These are phyloP conservation scores for Mallotus nudiflorus DNA, from an alignment of 345 rosid species.

Conservation along the genomic window DNA sequence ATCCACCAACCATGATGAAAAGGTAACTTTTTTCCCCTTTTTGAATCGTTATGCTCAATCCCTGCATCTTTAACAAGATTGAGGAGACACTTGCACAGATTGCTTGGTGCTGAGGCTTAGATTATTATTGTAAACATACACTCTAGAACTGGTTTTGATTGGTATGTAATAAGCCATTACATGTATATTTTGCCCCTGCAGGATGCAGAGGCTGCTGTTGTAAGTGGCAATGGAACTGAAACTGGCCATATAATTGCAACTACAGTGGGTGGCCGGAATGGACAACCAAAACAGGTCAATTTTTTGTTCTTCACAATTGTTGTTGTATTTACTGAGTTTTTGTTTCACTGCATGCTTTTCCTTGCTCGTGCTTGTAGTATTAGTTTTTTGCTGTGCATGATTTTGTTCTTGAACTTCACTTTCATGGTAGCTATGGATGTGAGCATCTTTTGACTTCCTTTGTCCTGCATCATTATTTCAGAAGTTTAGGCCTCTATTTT, in stretches of 20 bases:
- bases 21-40: slow-evolving; percentile 37
- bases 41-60: not conserved
- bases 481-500: not conserved
- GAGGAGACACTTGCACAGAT: not conserved
- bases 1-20: slow-evolving; percentile 49
- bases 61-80: not conserved
- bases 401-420: slow-evolving; percentile 1
- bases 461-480: too few species aligned
- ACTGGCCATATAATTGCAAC: slow-evolving; percentile 86
- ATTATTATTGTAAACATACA: not conserved
- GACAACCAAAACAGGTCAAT: slow-evolving; percentile 91
- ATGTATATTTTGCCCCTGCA: slow-evolving; percentile 24
- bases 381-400: not conserved
- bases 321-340: slow-evolving; percentile 13
- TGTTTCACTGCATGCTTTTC: not conserved
- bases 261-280: slow-evolving; percentile 77
- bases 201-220: slow-evolving; percentile 66
- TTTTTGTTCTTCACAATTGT: slow-evolving; percentile 10
- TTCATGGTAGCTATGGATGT: not conserved
- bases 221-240: slow-evolving; percentile 80
- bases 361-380: slow-evolving; percentile 4
- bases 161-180: not conserved
- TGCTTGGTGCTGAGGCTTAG: not conserved
- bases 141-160: not conserved
- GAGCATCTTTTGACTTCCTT: not conserved